phyloP scores from a whole-genome alignment of 129 eudicot species.

The Scalesia atractyloides region DNA sequence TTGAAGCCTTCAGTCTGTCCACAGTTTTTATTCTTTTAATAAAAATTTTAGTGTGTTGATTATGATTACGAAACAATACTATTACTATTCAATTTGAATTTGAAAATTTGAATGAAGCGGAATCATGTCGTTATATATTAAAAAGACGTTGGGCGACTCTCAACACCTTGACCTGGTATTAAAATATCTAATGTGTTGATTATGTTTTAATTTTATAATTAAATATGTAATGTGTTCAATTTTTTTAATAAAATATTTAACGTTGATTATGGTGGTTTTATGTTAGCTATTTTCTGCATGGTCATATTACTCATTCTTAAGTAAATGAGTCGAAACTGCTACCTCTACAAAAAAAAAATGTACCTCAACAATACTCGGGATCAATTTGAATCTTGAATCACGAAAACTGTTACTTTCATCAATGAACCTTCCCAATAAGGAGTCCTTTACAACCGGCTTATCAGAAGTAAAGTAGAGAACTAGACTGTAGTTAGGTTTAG shows the following conservation, averaged over 20 bases:
- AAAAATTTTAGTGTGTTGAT: neutral
- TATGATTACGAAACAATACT: neutral
- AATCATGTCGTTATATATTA: neutral
- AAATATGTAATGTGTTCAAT: too few species aligned
- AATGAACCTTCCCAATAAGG: conserved; percentile 74
- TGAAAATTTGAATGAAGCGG: neutral
- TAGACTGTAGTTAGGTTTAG: conserved; percentile 89
- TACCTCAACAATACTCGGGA: conserved; percentile 94
- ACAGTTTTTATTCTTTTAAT: neutral
- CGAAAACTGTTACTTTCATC: conserved; percentile 80
- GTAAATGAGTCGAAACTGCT: neutral
- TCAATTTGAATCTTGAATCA: conserved; percentile 89
- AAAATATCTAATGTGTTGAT: too few species aligned
- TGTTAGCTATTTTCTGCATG: too few species aligned
- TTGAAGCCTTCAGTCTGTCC: neutral
- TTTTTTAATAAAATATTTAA: too few species aligned
- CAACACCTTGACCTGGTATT: neutral
- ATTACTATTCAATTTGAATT: neutral
- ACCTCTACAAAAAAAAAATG: neutral
- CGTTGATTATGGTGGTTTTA: too few species aligned
- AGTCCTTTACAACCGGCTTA: conserved; percentile 67
- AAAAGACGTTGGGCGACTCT: neutral
- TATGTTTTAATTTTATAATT: too few species aligned
- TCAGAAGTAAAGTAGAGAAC: conserved; percentile 90
- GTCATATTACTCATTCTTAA: too few species aligned